These are phyloP conservation scores for Chrysoporthe cubensis DNA, from an alignment of 2,329 filamentous ascomycete species.

Conservation along the genomic window DNA sequence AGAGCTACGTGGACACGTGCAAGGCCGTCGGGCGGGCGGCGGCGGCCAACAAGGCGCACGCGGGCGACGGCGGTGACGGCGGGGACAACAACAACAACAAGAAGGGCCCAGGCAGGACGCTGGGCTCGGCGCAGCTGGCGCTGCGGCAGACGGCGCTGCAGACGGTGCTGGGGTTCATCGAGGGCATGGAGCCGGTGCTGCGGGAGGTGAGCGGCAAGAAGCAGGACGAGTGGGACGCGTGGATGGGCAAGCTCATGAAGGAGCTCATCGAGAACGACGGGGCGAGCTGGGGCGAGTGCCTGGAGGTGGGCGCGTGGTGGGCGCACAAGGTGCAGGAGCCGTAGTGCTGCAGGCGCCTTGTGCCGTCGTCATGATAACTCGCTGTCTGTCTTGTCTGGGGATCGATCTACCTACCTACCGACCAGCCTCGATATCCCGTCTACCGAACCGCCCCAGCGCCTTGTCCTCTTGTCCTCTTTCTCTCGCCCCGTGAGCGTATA, in stretches of 20 bases:
- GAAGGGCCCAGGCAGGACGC: slow-evolving; percentile 45
- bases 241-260: slow-evolving; percentile 85
- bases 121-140: slow-evolving; percentile 72
- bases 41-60: slow-evolving; percentile 37
- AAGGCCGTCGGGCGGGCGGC: slow-evolving; percentile 40
- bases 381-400: no score
- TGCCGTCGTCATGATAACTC: background rate
- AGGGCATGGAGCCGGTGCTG: slow-evolving; percentile 81
- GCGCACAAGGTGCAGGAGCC: slow-evolving; percentile 68
- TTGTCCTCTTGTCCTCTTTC: no score
- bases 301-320: slow-evolving; percentile 86
- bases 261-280: slow-evolving; percentile 80
- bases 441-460: no score
- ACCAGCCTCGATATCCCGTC: no score
- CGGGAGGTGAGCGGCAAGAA: slow-evolving; percentile 84
- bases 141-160: slow-evolving; percentile 79
- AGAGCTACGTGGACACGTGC: slow-evolving; percentile 61
- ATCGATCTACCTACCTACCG: no score
- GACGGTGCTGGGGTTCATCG: slow-evolving; percentile 81
- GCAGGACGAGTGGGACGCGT: slow-evolving; percentile 89
- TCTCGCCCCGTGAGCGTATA: no score
- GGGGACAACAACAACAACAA: slow-evolving; percentile 34
- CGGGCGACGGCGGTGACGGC: slow-evolving; percentile 37
- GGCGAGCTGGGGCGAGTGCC: slow-evolving; percentile 80
- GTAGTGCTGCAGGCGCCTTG: slow-evolving; percentile 1